Conservation (phyloP, 768 basidiomycete genomes). For the Pisolithus albus region DNA sequence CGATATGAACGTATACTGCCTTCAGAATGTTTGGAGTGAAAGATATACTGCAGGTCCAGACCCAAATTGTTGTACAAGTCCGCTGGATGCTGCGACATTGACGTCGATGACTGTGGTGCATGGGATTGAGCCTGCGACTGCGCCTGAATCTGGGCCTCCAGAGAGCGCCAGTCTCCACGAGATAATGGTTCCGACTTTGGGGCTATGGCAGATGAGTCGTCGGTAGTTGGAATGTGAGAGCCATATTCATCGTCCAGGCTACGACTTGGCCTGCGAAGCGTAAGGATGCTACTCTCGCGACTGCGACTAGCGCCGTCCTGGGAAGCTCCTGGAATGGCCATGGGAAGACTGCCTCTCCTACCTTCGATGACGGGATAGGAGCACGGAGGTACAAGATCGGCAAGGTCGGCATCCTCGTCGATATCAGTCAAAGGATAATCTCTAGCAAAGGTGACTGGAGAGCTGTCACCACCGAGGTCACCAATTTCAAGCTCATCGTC, state of each 20-base stretch:
- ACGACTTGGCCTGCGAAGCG: slow-evolving; percentile 54
- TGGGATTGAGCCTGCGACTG: slow-evolving; percentile 11
- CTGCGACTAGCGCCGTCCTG: slow-evolving; percentile 24
- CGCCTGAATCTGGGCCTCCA: slow-evolving; percentile 36
- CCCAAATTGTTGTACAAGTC: slow-evolving; percentile 22
- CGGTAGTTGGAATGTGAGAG: slow-evolving; percentile 13
- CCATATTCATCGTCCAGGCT: slow-evolving; percentile 48
- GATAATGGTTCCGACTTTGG: slow-evolving; percentile 41
- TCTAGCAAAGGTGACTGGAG: slow-evolving; percentile 35
- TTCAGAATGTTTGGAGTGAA: slow-evolving; percentile 25
- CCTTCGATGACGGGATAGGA: slow-evolving; percentile 14
- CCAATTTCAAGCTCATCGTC: slow-evolving; percentile 43
- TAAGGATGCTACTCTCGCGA: slow-evolving; percentile 52
- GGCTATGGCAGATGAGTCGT: slow-evolving; percentile 23
- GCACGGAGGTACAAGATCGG: slow-evolving; percentile 18
- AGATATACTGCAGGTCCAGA: slow-evolving; percentile 41
- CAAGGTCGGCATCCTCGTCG: slow-evolving; percentile 22
- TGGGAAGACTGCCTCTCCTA: slow-evolving; percentile 55
- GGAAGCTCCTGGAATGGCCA: slow-evolving; percentile 44
- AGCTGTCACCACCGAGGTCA: slow-evolving; percentile 32
- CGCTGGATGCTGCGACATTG: slow-evolving; percentile 3
- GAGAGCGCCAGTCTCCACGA: slow-evolving; percentile 46
- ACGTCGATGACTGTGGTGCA: background rate
- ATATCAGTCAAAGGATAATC: slow-evolving; percentile 30
- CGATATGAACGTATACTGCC: slow-evolving; percentile 29